phyloP scores from a whole-genome alignment of 106 monocot genomes.

The Phalaenopsis equestris region DNA sequence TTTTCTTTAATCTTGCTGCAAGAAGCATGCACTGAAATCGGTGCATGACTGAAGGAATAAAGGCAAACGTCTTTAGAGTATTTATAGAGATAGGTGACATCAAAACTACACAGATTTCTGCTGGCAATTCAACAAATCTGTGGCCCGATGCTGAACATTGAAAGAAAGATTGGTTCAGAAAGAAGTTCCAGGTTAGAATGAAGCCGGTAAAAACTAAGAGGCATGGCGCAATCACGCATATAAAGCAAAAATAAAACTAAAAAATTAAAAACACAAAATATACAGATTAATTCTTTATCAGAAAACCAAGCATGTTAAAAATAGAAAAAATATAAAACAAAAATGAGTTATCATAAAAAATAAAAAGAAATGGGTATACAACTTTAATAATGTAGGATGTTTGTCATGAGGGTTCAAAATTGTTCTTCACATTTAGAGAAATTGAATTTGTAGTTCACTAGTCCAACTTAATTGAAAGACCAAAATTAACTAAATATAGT shows the following conservation, averaged over 20 bases:
- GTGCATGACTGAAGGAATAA: slow-evolving; percentile 53
- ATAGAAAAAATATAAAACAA: neutral
- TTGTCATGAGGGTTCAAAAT: neutral
- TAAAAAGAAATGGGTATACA: neutral
- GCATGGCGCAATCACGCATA: neutral
- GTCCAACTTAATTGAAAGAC: neutral
- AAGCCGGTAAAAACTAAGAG: neutral
- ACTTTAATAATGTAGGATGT: neutral
- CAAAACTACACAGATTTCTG: slow-evolving; percentile 58
- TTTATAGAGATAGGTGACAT: slow-evolving; percentile 25
- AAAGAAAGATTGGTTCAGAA: neutral
- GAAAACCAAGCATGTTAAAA: neutral
- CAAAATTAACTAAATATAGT: neutral
- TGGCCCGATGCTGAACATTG: slow-evolving; percentile 13
- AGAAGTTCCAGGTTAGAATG: neutral
- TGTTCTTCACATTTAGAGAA: neutral
- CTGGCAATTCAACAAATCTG: slow-evolving; percentile 48
- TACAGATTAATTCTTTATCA: neutral
- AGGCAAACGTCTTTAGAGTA: slow-evolving; percentile 32
- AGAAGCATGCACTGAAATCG: slow-evolving; percentile 53
- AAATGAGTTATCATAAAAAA: neutral
- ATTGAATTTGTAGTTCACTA: neutral
- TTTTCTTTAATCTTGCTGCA: slow-evolving; percentile 22
- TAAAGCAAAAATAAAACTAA: neutral
- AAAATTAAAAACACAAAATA: neutral